Base-by-base conservation (phyloP, 306 rosid species). In the Fragaria ananassa region DNA sequence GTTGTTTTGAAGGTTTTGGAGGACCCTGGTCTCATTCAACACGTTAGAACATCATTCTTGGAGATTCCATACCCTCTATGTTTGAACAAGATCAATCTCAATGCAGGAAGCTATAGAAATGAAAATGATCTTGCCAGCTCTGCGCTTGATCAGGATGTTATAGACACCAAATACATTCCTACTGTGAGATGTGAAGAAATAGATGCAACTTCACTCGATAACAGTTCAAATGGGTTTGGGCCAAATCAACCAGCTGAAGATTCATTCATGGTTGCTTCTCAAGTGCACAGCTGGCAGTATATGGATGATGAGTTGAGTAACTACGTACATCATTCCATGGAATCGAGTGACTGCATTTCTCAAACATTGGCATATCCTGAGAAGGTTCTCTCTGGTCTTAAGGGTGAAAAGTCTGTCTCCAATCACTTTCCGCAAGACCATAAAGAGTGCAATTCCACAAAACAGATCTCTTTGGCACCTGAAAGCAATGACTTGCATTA, bases 321-420 rank as follows among this genome's bases (percentile, higher is more conserved):
- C 58, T 80, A 87, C 74, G 79, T 84, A 57, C 90, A 71, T 64
- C 85, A 89, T 74, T 92, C 96, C 51, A 77, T 88, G 89, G 88
- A 83, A 76, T 87, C 96, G 23, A 90, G 93, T 80, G 97, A 93
- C 65, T 87, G 98, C 56, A 85, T 91, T 83, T 93, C 98, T 78
- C 98, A 93, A 77, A 86, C 90, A 72, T 79, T 89, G 34, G 85
- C 81, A 17, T 74, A 82, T 71, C 82, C 87, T 60, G 91, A 84
- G 79, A 88, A 77, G 49, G 78, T 74, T 37, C 76, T 71, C 81
- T 78, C 81, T 29, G 76, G 58, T 81, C 74, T 83, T 8, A 81
- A 82, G 44, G 77, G 15, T 75, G 84, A 76, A 53, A 70, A 42
- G 46, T 41, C 35, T 6, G 12, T 31, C n/a, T 62, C 61, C 25